phyloP scores from a whole-genome alignment of 2,329 filamentous ascomycete species.

The Trichoderma koningiopsis region DNA sequence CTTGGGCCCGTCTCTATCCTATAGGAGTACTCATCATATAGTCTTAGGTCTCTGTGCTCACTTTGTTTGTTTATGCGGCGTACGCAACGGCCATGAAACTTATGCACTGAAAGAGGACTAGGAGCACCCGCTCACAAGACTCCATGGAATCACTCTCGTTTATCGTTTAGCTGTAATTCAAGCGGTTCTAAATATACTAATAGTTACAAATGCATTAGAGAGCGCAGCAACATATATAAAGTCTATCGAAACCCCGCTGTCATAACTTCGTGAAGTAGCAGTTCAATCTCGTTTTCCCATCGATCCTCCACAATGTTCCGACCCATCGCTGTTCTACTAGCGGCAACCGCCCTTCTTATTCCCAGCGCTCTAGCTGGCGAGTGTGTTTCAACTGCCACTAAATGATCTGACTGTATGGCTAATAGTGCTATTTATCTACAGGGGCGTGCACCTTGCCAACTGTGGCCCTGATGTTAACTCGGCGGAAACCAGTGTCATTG shows the following conservation, averaged over 20 bases:
- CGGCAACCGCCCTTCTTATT: background rate
- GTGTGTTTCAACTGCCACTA: background rate
- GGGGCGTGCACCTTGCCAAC: slow-evolving; percentile 20
- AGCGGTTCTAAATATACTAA: background rate
- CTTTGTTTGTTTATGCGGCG: background rate
- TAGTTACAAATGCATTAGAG: background rate
- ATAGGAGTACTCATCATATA: too few species aligned
- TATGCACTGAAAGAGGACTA: background rate
- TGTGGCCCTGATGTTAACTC: background rate
- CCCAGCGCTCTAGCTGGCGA: slow-evolving; percentile 10
- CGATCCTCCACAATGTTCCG: background rate
- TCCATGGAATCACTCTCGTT: background rate
- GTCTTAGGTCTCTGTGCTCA: background rate
- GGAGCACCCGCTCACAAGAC: background rate
- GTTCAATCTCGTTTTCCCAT: background rate
- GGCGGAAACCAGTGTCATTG: background rate
- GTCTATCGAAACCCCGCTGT: background rate
- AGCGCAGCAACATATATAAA: background rate
- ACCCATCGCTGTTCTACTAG: slow-evolving; percentile 7
- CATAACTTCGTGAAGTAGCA: background rate
- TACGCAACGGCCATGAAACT: background rate
- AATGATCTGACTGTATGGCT: background rate
- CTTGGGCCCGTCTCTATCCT: background rate
- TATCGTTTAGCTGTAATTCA: background rate
- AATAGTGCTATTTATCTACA: background rate